phyloP scores from a whole-genome alignment of 2,329 filamentous ascomycete genomes.

The Phyllosticta paracitricarpa region DNA sequence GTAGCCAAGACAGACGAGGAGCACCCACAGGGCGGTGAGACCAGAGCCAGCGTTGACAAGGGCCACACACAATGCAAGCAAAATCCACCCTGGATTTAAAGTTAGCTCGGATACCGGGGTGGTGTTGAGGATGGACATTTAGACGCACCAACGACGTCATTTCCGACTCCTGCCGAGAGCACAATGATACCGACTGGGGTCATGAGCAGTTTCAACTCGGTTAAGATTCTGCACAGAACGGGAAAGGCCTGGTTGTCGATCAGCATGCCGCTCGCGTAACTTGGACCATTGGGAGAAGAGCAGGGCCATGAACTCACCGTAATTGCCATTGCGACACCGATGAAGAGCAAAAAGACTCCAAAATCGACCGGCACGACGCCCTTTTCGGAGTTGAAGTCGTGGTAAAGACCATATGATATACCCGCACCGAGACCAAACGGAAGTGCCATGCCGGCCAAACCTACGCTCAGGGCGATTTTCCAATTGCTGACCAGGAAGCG shows the following conservation, averaged over 20 bases:
- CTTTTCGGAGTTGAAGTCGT: slow-evolving; percentile 55
- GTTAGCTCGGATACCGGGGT: not conserved
- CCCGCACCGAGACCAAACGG: slow-evolving; percentile 75
- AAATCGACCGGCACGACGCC: slow-evolving; percentile 50
- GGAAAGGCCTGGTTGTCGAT: slow-evolving; percentile 53
- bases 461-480: slow-evolving; percentile 68
- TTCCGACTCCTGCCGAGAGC: slow-evolving; percentile 81
- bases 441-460: slow-evolving; percentile 66
- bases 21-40: slow-evolving; percentile 72
- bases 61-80: slow-evolving; percentile 85
- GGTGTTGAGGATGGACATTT: not conserved
- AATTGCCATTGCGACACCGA: slow-evolving; percentile 88
- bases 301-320: slow-evolving; percentile 45
- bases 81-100: slow-evolving; percentile 55
- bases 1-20: slow-evolving; percentile 67
- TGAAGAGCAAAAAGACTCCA: slow-evolving; percentile 62
- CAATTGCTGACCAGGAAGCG: slow-evolving; percentile 70
- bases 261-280: not conserved
- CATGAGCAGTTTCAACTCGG: slow-evolving; percentile 74
- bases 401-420: slow-evolving; percentile 71
- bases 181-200: slow-evolving; percentile 80
- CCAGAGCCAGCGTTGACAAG: slow-evolving; percentile 82
- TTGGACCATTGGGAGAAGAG: not conserved
- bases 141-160: slow-evolving; percentile 61
- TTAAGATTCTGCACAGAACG: slow-evolving; percentile 86